phyloP scores from a whole-genome alignment of 139 green algal species.

The Parachlorella kessleri region DNA sequence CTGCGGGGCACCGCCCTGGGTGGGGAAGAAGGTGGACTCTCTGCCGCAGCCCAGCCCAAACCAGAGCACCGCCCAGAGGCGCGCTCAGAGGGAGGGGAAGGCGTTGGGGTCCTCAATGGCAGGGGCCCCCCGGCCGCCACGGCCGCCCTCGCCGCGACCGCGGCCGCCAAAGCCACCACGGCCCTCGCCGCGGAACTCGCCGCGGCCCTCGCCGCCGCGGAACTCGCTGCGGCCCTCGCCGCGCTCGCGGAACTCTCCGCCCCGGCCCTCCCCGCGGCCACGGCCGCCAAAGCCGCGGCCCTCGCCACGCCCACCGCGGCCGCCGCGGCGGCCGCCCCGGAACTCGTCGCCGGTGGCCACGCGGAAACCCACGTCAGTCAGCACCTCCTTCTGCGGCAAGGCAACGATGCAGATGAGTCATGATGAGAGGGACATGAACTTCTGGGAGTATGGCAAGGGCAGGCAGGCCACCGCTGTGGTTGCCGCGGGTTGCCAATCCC shows the following conservation, averaged over 20 bases:
- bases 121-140: background rate
- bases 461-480: too few species aligned
- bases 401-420: too few species aligned
- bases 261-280: background rate
- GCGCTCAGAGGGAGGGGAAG: background rate
- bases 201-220: conserved; percentile 1
- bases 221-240: background rate
- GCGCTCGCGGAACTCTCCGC: background rate
- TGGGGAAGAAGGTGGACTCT: too few species aligned
- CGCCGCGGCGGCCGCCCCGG: conserved; percentile 5
- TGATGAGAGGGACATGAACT: too few species aligned
- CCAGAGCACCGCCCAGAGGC: background rate
- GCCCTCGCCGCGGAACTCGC: background rate
- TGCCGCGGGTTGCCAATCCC: too few species aligned
- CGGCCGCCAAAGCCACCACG: conserved; percentile 2
- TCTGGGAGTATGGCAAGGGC: too few species aligned
- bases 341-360: conserved; percentile 21
- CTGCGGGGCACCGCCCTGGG: too few species aligned
- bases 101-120: background rate
- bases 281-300: conserved; percentile 5
- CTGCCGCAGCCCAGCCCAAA: too few species aligned
- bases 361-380: conserved; percentile 39
- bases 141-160: conserved; percentile 2
- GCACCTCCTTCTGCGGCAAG: conserved; percentile 47
- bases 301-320: conserved; percentile 18